Evolutionary conservation across 257 asterid genomes (phyloP).

Genomic region (Vinca minor): DNA sequence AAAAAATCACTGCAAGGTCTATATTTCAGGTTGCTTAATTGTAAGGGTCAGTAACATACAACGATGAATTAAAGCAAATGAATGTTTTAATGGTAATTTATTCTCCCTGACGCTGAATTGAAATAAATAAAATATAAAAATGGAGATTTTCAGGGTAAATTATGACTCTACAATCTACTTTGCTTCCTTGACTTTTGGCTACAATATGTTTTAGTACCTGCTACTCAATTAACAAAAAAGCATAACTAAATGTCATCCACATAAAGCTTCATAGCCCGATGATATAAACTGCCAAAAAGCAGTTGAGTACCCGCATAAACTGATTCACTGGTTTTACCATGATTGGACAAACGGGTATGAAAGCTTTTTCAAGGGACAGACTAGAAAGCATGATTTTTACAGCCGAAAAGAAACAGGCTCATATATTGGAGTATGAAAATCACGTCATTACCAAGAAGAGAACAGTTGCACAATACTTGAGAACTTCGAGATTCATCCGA

Average conservation of each 20-base stretch:
- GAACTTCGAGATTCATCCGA: constrained; percentile 96
- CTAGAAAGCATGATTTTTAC: neutral
- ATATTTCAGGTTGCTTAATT: neutral
- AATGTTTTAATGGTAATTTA: neutral
- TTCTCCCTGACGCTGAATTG: neutral
- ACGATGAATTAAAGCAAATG: neutral
- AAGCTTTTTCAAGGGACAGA: neutral
- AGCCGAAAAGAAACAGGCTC: neutral
- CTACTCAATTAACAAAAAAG: neutral
- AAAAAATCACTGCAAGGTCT: constrained; percentile 4
- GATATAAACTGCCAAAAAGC: neutral
- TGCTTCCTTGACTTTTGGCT: neutral
- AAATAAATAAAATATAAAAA: neutral
- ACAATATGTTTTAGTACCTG: too few species aligned
- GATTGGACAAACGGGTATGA: too few species aligned
- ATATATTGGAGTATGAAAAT: neutral
- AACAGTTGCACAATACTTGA: constrained; percentile 90
- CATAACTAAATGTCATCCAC: neutral
- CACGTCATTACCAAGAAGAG: constrained; percentile 61
- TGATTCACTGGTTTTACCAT: neutral
- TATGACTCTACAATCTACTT: neutral
- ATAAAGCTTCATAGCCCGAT: neutral
- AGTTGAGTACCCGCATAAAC: neutral
- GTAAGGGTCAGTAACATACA: neutral
- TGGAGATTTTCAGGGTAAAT: too few species aligned